These are phyloP conservation scores for Nitzschia sp. DNA, from an alignment of 108 stramenopile species.

Conservation along the genomic window DNA sequence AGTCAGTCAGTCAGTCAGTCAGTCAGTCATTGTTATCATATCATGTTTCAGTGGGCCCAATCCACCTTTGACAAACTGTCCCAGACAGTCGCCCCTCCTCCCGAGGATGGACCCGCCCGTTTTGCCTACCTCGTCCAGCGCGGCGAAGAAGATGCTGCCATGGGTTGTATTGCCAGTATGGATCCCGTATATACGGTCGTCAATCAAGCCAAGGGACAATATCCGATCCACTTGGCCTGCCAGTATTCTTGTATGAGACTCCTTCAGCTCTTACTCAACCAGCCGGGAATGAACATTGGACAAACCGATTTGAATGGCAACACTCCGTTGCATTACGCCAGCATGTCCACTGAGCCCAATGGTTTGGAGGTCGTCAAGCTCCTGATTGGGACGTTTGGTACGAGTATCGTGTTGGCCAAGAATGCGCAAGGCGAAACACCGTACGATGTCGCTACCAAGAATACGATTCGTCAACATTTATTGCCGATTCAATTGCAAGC, in stretches of 20 bases:
- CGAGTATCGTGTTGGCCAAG: constrained; percentile 45
- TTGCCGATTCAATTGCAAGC: constrained; percentile 81
- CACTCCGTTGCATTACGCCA: constrained; percentile 79
- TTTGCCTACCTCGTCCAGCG: constrained; percentile 42
- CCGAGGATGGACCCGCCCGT: constrained; percentile 52
- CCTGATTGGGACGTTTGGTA: constrained; percentile 61
- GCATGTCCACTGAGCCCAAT: constrained; percentile 33
- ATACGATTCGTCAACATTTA: constrained; percentile 74
- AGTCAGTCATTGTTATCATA: too few species aligned
- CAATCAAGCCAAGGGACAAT: constrained; percentile 48
- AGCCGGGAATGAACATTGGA: constrained; percentile 51
- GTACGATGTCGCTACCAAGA: constrained; percentile 74
- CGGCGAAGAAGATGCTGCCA: constrained; percentile 50
- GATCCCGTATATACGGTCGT: constrained; percentile 36
- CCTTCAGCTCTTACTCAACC: constrained; percentile 41
- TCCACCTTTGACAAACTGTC: constrained; percentile 63
- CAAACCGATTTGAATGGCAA: constrained; percentile 59
- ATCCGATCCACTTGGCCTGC: constrained; percentile 71
- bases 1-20: too few species aligned
- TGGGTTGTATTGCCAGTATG: constrained; percentile 43
- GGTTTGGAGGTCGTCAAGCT: constrained; percentile 48
- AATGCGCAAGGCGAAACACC: constrained; percentile 72
- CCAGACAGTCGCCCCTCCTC: constrained; percentile 82
- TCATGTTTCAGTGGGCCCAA: constrained; percentile 85
- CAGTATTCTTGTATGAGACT: constrained; percentile 34